These are phyloP conservation scores for Eragrostis nindensis DNA, from an alignment of 176 grass and related monocot species.

Conservation along the genomic window DNA sequence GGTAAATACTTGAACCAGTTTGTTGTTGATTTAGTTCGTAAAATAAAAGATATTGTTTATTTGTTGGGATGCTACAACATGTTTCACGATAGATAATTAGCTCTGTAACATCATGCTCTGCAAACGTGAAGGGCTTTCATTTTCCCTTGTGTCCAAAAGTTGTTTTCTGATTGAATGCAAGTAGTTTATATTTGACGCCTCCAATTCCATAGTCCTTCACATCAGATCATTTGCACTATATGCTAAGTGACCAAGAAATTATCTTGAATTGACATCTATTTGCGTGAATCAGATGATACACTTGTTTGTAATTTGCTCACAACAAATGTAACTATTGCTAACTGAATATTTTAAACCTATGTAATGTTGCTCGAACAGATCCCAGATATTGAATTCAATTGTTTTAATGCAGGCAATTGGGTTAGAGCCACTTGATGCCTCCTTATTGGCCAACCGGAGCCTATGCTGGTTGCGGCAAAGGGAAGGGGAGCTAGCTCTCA, in stretches of 20 bases:
- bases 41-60: too few species aligned
- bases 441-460: slow-evolving; percentile 20
- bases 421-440: not conserved
- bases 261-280: not conserved
- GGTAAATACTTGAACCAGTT: too few species aligned
- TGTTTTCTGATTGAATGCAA: not conserved
- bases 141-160: too few species aligned
- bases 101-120: too few species aligned
- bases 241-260: not conserved
- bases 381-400: not conserved
- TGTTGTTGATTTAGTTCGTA: too few species aligned
- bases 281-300: not conserved
- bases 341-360: too few species aligned
- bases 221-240: not conserved
- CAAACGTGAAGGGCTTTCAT: too few species aligned
- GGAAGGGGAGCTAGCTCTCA: too few species aligned
- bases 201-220: too few species aligned
- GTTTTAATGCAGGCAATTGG: not conserved
- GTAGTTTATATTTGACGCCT: not conserved
- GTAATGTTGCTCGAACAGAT: not conserved
- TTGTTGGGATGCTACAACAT: not conserved
- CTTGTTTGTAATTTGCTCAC: too few species aligned
- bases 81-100: not conserved
- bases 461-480: not conserved
- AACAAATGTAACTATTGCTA: too few species aligned